Conservation (phyloP, 2,329 filamentous ascomycete genomes). For the Aspergillus ochraceoroseus region DNA sequence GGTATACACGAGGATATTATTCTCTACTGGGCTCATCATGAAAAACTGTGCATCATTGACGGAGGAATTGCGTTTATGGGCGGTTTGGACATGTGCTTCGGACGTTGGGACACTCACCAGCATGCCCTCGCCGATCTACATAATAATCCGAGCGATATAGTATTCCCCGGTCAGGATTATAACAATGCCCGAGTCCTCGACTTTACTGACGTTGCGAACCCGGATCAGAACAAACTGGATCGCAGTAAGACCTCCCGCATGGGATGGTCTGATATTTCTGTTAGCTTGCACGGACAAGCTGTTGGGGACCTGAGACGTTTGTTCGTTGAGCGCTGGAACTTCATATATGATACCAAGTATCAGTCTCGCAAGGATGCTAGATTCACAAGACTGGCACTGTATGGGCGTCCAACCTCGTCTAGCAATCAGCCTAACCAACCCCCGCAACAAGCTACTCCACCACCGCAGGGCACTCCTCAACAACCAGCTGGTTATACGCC, state of each 20-base stretch:
- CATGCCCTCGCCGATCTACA: slow-evolving; percentile 83
- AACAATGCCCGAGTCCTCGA: slow-evolving; percentile 84
- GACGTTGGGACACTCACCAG: slow-evolving; percentile 81
- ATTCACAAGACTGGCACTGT: slow-evolving; percentile 42
- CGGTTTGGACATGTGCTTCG: slow-evolving; percentile 81
- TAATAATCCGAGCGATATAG: slow-evolving; percentile 67
- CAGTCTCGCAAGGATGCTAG: slow-evolving; percentile 50
- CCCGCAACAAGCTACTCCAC: neutral
- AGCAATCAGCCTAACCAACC: slow-evolving; percentile 15
- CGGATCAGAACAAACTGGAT: slow-evolving; percentile 81
- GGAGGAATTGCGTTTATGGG: slow-evolving; percentile 83
- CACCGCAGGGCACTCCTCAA: slow-evolving; percentile 1
- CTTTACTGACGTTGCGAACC: slow-evolving; percentile 70
- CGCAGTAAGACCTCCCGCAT: slow-evolving; percentile 74
- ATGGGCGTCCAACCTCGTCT: slow-evolving; percentile 31
- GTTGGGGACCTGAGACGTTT: slow-evolving; percentile 70
- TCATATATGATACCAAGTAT: slow-evolving; percentile 82
- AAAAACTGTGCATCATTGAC: slow-evolving; percentile 82
- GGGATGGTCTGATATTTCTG: slow-evolving; percentile 85
- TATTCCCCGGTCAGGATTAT: slow-evolving; percentile 89
- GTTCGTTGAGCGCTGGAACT: slow-evolving; percentile 87
- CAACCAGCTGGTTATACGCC: neutral
- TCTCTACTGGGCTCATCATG: slow-evolving; percentile 88
- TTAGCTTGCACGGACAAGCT: slow-evolving; percentile 70
- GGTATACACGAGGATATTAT: slow-evolving; percentile 76